These are phyloP conservation scores for Euphrasia confusa DNA, from an alignment of 257 asterid genomes.

Conservation along the genomic window DNA sequence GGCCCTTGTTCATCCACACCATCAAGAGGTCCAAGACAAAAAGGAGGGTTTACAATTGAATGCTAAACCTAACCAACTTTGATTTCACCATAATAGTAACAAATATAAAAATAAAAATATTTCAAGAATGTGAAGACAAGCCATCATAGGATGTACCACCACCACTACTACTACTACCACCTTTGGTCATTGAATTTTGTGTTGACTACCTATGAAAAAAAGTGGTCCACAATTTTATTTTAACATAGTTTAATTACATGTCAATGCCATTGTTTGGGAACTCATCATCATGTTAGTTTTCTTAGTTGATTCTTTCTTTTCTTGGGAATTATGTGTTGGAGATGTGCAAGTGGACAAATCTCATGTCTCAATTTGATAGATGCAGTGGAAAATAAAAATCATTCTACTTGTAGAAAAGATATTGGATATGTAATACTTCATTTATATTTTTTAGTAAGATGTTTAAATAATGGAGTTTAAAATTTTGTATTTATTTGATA, in stretches of 20 bases:
- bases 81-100: constrained; percentile 19
- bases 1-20: constrained; percentile 38
- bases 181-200: constrained; percentile 27
- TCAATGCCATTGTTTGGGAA: no score
- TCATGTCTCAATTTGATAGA: no score
- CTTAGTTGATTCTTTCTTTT: no score
- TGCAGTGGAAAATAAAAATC: no score
- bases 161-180: not conserved
- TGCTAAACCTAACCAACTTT: constrained; percentile 31
- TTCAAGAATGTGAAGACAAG: constrained; percentile 21
- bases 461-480: no score
- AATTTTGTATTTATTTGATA: no score
- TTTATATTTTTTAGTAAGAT: no score
- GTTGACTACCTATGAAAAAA: constrained; percentile 11
- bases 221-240: not conserved
- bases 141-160: constrained; percentile 31
- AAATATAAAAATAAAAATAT: not conserved
- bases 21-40: constrained; percentile 34
- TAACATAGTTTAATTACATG: not conserved
- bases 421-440: no score
- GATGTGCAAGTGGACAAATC: no score
- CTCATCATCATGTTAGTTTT: no score
- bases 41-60: constrained; percentile 36
- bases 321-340: no score
- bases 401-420: not conserved